A percentile compares a stretch with the other conserved stretches of the same genome.
Conservation (phyloP, 2,329 filamentous ascomycete species). For the Lanzia echinophila region DNA sequence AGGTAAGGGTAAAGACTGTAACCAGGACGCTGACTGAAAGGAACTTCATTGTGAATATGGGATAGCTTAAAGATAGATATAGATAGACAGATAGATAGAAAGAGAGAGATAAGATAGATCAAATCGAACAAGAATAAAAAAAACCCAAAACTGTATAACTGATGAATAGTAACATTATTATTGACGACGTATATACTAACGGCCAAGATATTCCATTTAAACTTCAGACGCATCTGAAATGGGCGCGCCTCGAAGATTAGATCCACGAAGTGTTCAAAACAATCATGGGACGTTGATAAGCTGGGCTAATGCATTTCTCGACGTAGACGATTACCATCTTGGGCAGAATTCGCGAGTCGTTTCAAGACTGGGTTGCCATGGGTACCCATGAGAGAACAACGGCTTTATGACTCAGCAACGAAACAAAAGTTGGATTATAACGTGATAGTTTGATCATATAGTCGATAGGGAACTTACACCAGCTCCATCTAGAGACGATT, state of each 20-base stretch:
- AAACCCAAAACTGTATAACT: not conserved
- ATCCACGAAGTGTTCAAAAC: not conserved
- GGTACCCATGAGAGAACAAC: too few species aligned
- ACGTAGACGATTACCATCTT: not conserved
- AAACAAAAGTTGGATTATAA: too few species aligned
- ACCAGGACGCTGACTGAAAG: not conserved
- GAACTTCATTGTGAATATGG: not conserved
- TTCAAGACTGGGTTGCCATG: not conserved
- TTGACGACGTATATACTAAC: slow-evolving; percentile 1
- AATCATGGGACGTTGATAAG: slow-evolving; percentile 1
- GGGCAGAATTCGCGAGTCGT: not conserved
- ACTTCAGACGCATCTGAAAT: slow-evolving; percentile 3
- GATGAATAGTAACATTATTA: not conserved
- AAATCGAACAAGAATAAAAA: not conserved
- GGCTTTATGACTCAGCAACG: too few species aligned
- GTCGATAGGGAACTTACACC: too few species aligned
- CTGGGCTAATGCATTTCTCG: not conserved
- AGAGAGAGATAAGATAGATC: not conserved
- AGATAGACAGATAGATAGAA: too few species aligned
- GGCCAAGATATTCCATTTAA: slow-evolving; percentile 2
- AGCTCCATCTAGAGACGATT: too few species aligned
- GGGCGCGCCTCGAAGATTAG: not conserved
- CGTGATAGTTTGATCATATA: too few species aligned
- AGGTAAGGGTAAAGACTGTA: not conserved
- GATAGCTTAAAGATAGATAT: not conserved